These are phyloP conservation scores for Nemania abortiva DNA, from an alignment of 2,329 filamentous ascomycete genomes.

Conservation along the genomic window DNA sequence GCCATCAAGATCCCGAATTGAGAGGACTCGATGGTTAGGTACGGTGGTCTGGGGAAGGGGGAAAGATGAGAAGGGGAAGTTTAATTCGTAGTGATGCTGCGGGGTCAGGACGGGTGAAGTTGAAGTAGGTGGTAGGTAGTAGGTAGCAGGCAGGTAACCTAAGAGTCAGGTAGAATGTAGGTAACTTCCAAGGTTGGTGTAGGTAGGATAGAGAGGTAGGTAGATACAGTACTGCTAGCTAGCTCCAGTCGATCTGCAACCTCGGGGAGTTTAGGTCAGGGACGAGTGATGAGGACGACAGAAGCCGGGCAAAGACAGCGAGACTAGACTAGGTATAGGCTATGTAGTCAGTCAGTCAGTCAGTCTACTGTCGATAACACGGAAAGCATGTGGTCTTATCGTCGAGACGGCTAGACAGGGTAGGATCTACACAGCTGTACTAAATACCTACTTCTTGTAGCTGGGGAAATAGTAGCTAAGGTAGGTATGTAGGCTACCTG, in stretches of 20 bases:
- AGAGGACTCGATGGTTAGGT: slow-evolving; percentile 45
- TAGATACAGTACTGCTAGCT: neutral
- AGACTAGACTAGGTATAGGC: neutral
- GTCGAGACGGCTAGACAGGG: slow-evolving; percentile 17
- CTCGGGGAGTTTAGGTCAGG: slow-evolving; percentile 9
- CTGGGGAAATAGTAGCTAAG: no score
- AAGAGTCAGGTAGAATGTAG: neutral
- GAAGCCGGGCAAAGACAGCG: neutral
- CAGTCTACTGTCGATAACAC: neutral
- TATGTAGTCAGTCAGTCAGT: no score
- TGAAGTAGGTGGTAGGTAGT: slow-evolving; percentile 15
- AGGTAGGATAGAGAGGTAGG: neutral
- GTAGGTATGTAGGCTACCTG: neutral
- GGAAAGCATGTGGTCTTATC: slow-evolving; percentile 12
- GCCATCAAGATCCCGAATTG: slow-evolving; percentile 63
- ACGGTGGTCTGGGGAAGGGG: neutral
- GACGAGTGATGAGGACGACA: slow-evolving; percentile 6
- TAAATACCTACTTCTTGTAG: neutral
- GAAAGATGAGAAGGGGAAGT: slow-evolving; percentile 25
- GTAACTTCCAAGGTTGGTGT: no score
- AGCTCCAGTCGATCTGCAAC: neutral
- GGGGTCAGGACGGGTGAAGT: slow-evolving; percentile 39
- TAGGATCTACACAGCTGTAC: slow-evolving; percentile 8
- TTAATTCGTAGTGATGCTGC: slow-evolving; percentile 33
- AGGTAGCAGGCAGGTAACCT: neutral